phyloP scores from a whole-genome alignment of 345 rosid genomes.

The Citrus glauca region DNA sequence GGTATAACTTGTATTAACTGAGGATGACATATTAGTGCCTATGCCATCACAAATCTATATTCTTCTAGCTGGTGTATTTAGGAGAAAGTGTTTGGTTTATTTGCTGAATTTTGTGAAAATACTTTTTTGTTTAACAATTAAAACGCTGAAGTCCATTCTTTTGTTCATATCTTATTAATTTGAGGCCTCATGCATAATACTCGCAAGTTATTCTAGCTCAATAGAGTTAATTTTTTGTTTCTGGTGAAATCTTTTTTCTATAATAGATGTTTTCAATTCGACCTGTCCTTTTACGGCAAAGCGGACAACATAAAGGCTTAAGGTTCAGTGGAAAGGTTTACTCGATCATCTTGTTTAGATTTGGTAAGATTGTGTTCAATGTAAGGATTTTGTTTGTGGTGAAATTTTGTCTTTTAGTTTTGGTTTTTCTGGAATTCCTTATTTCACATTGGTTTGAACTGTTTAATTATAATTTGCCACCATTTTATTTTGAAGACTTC shows the following conservation, averaged over 20 bases:
- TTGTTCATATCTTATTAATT: conserved; percentile 2
- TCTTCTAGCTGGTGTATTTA: background rate
- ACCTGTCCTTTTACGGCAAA: conserved; percentile 55
- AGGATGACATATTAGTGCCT: background rate
- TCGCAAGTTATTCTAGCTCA: conserved; percentile 8
- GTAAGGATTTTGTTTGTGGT: conserved; percentile 14
- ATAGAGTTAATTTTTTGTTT: conserved; percentile 28
- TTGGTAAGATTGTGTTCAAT: conserved; percentile 46
- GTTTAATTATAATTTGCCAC: background rate
- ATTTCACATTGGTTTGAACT: background rate
- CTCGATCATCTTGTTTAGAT: conserved; percentile 41
- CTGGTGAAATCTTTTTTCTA: conserved; percentile 32
- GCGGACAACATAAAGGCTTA: conserved; percentile 54
- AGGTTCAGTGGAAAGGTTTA: conserved; percentile 55
- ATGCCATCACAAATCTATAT: background rate
- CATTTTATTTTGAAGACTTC: background rate
- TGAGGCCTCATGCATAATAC: conserved; percentile 20
- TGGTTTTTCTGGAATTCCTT: conserved; percentile 2
- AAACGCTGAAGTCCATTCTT: conserved; percentile 1
- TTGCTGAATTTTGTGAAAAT: background rate
- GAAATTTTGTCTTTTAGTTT: conserved; percentile 12
- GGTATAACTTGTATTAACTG: background rate
- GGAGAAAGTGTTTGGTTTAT: background rate
- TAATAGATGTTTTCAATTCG: conserved; percentile 58
- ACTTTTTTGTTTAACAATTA: background rate